Evolutionary conservation across 1,284 basidiomycete species (phyloP), one percentile per base, ranked within the genome.

Genomic region (Ustilago loliicola): DNA sequence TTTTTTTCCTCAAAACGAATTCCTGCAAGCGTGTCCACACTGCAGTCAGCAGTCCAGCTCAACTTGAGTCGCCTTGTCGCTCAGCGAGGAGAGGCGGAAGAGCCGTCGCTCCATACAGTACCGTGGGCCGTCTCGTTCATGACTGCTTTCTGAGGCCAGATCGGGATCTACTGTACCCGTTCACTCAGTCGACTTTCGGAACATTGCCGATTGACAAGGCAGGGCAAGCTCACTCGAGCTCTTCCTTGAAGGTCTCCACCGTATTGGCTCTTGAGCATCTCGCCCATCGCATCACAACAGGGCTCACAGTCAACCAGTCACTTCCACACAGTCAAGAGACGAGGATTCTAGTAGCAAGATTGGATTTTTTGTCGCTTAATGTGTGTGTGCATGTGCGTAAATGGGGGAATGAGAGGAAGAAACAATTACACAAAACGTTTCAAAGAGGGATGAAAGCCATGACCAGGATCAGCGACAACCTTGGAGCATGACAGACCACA

Each of bases 371-470:
- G 59, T 73, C 70, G 70, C 70, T 72, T 54, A 21, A 34, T 45
- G 42, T 45, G 42, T 45, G 68, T 65, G 68, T 60, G 61, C 54
- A 57, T 64, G 71, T 67, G 64, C 61, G 56, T 60, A 21, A 51
- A 50, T 36, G 47, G 59, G 62, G 59, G 54, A 65, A 59, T 52
- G 57, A 61, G 29, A 21, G 38, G 53, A 61, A 45, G 42, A 45
- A 72, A 67, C 57, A 67, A 73, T 66, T 73, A 73, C 71, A 73
- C 65, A 67, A 72, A 56, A 63, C 71, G 71, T 63, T 38, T 58
- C 15, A 25, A 15, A 30, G 27, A 45, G 25, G 47, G 57, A n/a
- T 38, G 50, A 42, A 45, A 53, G 58, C 50, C 52, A 60, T 54
- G 55, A 23, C 64, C 55, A 61, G 63, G 57, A 50, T 47, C 52